A percentile compares a stretch with the other conserved stretches of the same genome.
phyloP scores from a whole-genome alignment of 257 asterid species.

The Dorcoceras hygrometricum region DNA sequence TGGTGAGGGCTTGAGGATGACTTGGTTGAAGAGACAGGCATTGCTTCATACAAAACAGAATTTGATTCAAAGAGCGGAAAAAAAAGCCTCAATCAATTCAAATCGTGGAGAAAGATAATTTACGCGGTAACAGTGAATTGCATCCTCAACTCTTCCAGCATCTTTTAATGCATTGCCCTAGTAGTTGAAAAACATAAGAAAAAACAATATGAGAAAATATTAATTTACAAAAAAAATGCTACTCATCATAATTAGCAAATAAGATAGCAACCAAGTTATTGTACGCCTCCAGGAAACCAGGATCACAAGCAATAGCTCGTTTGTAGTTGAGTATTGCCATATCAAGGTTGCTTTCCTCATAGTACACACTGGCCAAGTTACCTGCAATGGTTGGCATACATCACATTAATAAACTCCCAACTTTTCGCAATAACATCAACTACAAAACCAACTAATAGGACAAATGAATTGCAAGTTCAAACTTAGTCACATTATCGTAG shows the following conservation, averaged over 20 bases:
- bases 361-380: conserved; percentile 87
- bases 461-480: not conserved
- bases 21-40: conserved; percentile 90
- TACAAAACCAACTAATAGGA: not conserved
- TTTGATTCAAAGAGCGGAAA: conserved; percentile 19
- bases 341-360: conserved; percentile 93
- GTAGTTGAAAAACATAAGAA: conserved; percentile 12
- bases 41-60: conserved; percentile 56
- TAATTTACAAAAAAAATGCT: conserved; percentile 5
- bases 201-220: conserved; percentile 16
- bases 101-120: conserved; percentile 31
- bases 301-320: conserved; percentile 90
- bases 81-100: conserved; percentile 15
- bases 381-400: conserved; percentile 49
- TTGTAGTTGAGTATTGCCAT: conserved; percentile 88
- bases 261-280: conserved; percentile 68
- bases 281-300: conserved; percentile 93
- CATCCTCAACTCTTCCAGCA: conserved; percentile 94
- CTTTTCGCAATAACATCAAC: conserved; percentile 8
- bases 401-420: conserved; percentile 16
- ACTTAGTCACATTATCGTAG: not conserved
- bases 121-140: conserved; percentile 86
- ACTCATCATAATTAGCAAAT: conserved; percentile 9
- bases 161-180: conserved; percentile 99
- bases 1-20: conserved; percentile 97